Conservation (phyloP, 2,329 filamentous ascomycete genomes). For the Coleophoma crateriformis region DNA sequence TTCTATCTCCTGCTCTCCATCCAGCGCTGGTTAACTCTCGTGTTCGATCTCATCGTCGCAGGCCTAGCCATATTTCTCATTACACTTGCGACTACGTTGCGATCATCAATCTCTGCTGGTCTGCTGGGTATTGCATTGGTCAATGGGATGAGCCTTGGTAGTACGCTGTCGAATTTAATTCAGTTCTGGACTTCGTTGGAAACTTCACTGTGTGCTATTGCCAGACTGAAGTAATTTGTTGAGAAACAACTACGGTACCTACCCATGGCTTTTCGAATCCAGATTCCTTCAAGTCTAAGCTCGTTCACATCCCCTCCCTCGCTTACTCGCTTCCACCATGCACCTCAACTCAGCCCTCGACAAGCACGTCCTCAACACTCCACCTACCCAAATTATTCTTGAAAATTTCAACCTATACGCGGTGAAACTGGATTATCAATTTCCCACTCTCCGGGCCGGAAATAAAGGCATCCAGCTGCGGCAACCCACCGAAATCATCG, state of each 20-base stretch:
- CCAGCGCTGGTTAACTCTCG: conserved; percentile 51
- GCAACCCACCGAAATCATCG: conserved; percentile 50
- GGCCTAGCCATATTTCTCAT: conserved; percentile 25
- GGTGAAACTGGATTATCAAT: conserved; percentile 46
- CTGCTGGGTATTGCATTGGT: conserved; percentile 22
- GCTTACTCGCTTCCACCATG: too few species aligned
- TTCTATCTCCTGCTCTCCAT: conserved; percentile 52
- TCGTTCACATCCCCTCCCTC: too few species aligned
- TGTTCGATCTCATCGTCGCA: conserved; percentile 18
- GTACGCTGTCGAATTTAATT: conserved; percentile 12
- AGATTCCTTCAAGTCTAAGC: too few species aligned
- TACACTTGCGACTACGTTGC: conserved; percentile 24
- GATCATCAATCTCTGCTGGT: conserved; percentile 12
- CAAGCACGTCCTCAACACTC: too few species aligned
- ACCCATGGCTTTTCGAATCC: too few species aligned
- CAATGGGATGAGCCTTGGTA: conserved; percentile 18
- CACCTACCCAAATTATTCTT: too few species aligned
- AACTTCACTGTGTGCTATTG: conserved; percentile 16
- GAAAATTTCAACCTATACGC: background rate
- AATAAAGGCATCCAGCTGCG: conserved; percentile 58
- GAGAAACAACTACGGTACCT: too few species aligned
- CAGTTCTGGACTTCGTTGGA: conserved; percentile 16
- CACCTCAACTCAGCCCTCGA: too few species aligned
- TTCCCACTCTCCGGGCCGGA: conserved; percentile 49
- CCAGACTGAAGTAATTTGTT: conserved; percentile 10